phyloP scores from a whole-genome alignment of 1,284 basidiomycete genomes.

The Agaricales sp. region DNA sequence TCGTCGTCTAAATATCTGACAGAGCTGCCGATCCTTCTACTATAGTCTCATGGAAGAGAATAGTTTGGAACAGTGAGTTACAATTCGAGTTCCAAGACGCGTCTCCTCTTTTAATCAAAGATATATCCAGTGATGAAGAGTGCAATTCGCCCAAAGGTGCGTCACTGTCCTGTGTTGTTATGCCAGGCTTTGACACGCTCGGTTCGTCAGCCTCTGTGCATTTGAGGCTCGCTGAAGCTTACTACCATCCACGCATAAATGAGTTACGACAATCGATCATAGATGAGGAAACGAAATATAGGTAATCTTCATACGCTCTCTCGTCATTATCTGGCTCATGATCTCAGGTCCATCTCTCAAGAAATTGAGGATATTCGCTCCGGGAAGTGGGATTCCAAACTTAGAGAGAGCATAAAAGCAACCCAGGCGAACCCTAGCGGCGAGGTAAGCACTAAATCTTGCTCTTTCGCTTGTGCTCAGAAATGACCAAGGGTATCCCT shows the following conservation, averaged over 20 bases:
- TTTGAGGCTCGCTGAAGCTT: conserved; percentile 50
- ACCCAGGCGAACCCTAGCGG: conserved; percentile 19
- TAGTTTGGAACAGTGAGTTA: conserved; percentile 52
- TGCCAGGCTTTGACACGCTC: too few relatives aligned
- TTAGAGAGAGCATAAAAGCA: conserved; percentile 13
- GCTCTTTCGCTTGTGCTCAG: too few relatives aligned
- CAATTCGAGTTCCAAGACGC: conserved; percentile 6
- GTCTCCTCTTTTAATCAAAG: too few relatives aligned
- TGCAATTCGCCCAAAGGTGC: conserved; percentile 29
- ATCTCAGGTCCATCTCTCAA: conserved; percentile 26
- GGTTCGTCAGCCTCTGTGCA: not conserved
- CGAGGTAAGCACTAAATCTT: not conserved
- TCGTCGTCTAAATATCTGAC: conserved; percentile 11
- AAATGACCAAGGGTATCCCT: too few relatives aligned
- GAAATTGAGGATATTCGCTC: conserved; percentile 71
- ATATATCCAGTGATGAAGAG: not conserved
- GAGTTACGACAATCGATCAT: conserved; percentile 64
- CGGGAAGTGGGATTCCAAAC: conserved; percentile 55
- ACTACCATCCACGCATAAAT: conserved; percentile 57
- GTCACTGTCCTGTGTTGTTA: too few relatives aligned
- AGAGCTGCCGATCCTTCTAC: conserved; percentile 66
- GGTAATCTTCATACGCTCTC: conserved; percentile 27
- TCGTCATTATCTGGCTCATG: conserved; percentile 3
- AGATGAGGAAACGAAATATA: conserved; percentile 69
- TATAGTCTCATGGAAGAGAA: conserved; percentile 58